Conservation (phyloP, 129 eudicot species). For the Logfia minima region DNA sequence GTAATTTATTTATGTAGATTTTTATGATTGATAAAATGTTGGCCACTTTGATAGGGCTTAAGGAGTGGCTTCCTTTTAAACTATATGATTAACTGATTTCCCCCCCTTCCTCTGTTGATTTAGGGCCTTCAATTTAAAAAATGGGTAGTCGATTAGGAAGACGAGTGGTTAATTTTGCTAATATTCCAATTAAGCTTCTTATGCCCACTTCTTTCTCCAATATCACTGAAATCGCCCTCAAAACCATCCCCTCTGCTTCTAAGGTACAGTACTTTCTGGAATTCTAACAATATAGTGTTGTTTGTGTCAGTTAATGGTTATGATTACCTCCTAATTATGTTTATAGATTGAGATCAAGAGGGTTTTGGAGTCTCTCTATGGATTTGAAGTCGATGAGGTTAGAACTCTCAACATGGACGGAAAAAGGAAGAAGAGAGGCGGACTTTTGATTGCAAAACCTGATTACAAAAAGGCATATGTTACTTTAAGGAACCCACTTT, state of each 20-base stretch:
- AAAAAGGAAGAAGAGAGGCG: conserved; percentile 89
- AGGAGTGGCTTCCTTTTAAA: neutral
- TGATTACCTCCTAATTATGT: neutral
- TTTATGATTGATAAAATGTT: neutral
- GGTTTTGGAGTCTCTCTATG: conserved; percentile 81
- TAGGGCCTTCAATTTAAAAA: conserved; percentile 23
- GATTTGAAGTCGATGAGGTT: conserved; percentile 87
- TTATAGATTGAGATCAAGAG: conserved; percentile 83
- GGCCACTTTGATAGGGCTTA: neutral
- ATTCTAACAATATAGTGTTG: neutral
- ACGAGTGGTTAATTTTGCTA: conserved; percentile 79
- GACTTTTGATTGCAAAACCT: conserved; percentile 74
- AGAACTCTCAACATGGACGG: conserved; percentile 92
- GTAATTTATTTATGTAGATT: neutral
- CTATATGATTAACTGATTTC: neutral
- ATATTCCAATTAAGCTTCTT: conserved; percentile 83
- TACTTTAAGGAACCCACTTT: conserved; percentile 61
- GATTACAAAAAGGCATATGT: conserved; percentile 94
- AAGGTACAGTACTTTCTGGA: conserved; percentile 44
- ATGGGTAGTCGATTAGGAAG: conserved; percentile 86
- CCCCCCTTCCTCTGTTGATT: neutral
- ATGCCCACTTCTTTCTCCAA: conserved; percentile 90
- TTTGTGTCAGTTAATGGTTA: neutral
- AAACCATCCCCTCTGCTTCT: conserved; percentile 94
- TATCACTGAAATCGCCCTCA: conserved; percentile 86